Evolutionary conservation across 2,329 filamentous ascomycete genomes (phyloP).

Genomic region (Aureobasidium subglaciale): DNA sequence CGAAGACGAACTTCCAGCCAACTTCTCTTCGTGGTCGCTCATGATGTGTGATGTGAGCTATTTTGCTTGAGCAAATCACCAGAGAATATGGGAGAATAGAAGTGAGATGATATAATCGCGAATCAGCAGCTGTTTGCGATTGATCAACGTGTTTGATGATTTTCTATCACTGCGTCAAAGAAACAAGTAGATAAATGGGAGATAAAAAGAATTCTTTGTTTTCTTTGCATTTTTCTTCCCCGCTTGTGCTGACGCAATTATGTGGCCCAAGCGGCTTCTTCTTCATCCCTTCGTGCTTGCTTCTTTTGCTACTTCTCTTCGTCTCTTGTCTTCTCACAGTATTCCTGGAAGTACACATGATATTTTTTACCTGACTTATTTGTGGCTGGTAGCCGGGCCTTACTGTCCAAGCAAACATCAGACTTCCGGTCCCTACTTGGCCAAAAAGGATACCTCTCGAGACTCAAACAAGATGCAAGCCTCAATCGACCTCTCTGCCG

Average conservation of each 20-base stretch:
- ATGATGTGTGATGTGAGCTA: background rate
- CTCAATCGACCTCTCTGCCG: no score
- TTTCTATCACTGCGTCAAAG: background rate
- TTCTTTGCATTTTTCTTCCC: conserved; percentile 9
- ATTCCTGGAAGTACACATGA: no score
- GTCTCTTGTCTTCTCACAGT: background rate
- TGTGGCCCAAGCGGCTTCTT: background rate
- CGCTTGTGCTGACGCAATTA: background rate
- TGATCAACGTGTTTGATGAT: background rate
- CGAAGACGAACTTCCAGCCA: background rate
- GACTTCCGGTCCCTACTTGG: no score
- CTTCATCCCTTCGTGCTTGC: background rate
- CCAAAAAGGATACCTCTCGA: no score
- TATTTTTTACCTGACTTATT: no score
- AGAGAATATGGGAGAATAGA: no score
- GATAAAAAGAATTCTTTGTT: conserved; percentile 9
- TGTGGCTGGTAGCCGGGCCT: no score
- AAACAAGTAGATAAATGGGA: background rate
- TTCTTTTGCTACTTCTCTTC: background rate
- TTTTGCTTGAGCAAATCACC: no score
- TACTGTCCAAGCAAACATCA: no score
- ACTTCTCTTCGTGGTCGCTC: background rate
- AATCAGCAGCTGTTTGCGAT: background rate
- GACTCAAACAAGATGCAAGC: no score
- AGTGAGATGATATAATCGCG: no score